These are phyloP conservation scores for Rutstroemia sp. DNA, from an alignment of 2,329 filamentous ascomycete genomes.

Conservation along the genomic window DNA sequence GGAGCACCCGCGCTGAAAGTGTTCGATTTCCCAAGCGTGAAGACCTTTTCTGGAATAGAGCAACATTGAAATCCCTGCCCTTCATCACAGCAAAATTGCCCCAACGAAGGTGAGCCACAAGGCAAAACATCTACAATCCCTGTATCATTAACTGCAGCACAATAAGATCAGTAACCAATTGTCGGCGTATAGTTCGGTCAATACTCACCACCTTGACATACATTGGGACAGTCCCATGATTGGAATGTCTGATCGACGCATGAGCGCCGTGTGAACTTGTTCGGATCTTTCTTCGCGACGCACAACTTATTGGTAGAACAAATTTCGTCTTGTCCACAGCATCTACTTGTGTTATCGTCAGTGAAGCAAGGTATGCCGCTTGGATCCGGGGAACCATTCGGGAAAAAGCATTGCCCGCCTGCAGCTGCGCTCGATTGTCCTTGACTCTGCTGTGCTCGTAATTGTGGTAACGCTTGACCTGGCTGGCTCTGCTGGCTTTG, in stretches of 20 bases:
- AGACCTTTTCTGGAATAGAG: slow-evolving; percentile 6
- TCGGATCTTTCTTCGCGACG: slow-evolving; percentile 9
- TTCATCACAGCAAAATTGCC: slow-evolving; percentile 16
- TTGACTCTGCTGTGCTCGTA: background rate
- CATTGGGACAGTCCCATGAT: slow-evolving; percentile 12
- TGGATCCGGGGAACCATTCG: slow-evolving; percentile 8
- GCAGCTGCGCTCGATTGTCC: background rate
- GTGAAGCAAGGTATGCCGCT: slow-evolving; percentile 15
- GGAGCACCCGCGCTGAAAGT: background rate
- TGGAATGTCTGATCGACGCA: slow-evolving; percentile 12
- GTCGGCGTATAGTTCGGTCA: background rate
- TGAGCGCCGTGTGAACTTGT: slow-evolving; percentile 10
- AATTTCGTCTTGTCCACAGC: slow-evolving; percentile 12
- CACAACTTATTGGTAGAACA: slow-evolving; percentile 17
- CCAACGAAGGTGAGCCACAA: slow-evolving; percentile 11
- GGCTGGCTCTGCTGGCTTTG: background rate
- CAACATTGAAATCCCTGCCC: slow-evolving; percentile 13
- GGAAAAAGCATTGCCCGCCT: slow-evolving; percentile 9
- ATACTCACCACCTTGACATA: slow-evolving; percentile 14
- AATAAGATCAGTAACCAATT: background rate
- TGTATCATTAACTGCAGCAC: slow-evolving; percentile 8
- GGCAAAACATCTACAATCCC: slow-evolving; percentile 7
- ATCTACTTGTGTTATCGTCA: slow-evolving; percentile 10
- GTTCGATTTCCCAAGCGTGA: slow-evolving; percentile 7
- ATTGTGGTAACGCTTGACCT: background rate